Conservation (phyloP, 2,329 filamentous ascomycete genomes). For the Calcarisporium arbuscula region DNA sequence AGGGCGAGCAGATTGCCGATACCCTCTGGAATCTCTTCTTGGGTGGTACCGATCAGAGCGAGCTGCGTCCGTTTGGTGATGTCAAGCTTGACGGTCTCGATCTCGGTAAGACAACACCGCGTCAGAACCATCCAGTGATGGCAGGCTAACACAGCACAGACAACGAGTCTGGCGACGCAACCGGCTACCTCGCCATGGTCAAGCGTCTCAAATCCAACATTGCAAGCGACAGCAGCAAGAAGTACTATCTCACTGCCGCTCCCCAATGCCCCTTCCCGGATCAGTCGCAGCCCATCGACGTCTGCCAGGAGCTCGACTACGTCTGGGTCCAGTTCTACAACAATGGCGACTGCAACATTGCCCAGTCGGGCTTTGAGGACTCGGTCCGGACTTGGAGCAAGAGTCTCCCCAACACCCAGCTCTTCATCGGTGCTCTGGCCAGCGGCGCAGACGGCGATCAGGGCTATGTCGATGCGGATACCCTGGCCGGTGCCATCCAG, state of each 20-base stretch:
- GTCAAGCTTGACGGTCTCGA: constrained; percentile 66
- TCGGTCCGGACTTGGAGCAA: constrained; percentile 59
- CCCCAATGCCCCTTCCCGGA: constrained; percentile 63
- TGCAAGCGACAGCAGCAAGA: constrained; percentile 42
- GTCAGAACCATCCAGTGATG: no score
- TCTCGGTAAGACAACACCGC: no score
- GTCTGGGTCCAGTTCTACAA: constrained; percentile 60
- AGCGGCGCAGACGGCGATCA: constrained; percentile 39
- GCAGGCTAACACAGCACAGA: no score
- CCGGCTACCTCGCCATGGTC: constrained; percentile 54
- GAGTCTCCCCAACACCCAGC: constrained; percentile 50
- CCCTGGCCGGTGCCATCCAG: constrained; percentile 40
- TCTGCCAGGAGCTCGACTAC: constrained; percentile 40
- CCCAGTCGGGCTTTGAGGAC: constrained; percentile 48
- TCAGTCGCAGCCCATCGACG: constrained; percentile 28
- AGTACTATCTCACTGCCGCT: constrained; percentile 53
- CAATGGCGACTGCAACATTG: constrained; percentile 52
- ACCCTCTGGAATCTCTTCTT: constrained; percentile 65
- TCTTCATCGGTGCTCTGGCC: constrained; percentile 53
- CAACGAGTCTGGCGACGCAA: constrained; percentile 54
- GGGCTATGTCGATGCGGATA: constrained; percentile 41
- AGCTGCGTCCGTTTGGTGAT: constrained; percentile 57
- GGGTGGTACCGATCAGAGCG: constrained; percentile 26
- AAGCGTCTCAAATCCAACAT: constrained; percentile 46
- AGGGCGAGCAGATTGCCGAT: constrained; percentile 48